Evolutionary conservation across 768 basidiomycete species (phyloP).

Genomic region (Lactarius indigo): DNA sequence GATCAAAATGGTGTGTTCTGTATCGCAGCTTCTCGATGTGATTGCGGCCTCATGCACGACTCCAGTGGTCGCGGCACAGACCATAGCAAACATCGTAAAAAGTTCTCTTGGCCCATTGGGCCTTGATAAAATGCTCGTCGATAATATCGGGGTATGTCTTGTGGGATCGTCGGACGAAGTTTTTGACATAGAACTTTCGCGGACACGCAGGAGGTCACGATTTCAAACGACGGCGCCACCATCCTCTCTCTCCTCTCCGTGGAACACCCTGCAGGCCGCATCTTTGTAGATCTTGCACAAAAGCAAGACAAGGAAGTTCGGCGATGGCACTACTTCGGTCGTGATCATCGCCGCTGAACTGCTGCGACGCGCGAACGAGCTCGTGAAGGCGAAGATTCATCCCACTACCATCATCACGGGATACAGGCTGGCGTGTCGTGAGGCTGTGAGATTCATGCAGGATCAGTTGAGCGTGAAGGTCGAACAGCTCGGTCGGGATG

Average conservation of each 20-base stretch:
- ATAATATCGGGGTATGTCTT: conserved; percentile 85
- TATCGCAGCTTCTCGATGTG: conserved; percentile 9
- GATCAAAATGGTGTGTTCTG: conserved; percentile 83
- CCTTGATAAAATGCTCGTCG: conserved; percentile 95
- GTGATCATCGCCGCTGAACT: conserved; percentile 98
- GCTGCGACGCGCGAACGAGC: conserved; percentile 92
- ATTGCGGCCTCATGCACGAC: conserved; percentile 7
- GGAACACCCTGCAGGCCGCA: conserved; percentile 94
- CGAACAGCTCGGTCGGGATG: conserved; percentile 86
- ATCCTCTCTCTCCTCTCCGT: conserved; percentile 92
- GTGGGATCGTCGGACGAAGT: not conserved
- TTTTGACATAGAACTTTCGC: conserved; percentile 21
- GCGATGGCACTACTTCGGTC: conserved; percentile 98
- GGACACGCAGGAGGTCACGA: conserved; percentile 84
- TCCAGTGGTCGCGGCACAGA: conserved; percentile 88
- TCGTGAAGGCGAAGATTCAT: conserved; percentile 97
- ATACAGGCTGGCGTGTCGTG: conserved; percentile 92
- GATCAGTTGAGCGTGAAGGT: conserved; percentile 96
- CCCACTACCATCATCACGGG: conserved; percentile 99
- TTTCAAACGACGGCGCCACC: conserved; percentile 99
- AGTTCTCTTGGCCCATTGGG: conserved; percentile 94
- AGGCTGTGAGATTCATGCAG: conserved; percentile 97
- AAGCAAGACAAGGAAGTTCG: conserved; percentile 99
- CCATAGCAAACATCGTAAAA: conserved; percentile 97
- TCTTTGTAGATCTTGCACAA: conserved; percentile 97